Evolutionary conservation across 306 rosid species (phyloP).

Genomic region (Astragalus membranaceus): DNA sequence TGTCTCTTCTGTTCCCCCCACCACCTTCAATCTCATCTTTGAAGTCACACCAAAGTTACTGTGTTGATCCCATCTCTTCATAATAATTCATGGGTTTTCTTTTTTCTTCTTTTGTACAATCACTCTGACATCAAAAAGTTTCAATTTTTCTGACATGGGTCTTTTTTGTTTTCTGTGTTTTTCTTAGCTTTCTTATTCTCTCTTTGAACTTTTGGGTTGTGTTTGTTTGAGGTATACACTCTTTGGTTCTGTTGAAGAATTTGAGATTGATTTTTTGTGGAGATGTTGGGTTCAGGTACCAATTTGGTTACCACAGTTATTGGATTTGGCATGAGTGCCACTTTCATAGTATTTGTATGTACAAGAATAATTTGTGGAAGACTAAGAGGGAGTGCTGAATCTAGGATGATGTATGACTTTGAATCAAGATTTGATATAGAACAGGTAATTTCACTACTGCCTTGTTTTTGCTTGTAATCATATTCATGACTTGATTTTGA

Average conservation of each 20-base stretch:
- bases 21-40: slow-evolving; percentile 28
- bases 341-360: slow-evolving; percentile 89
- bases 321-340: slow-evolving; percentile 96
- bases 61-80: neutral
- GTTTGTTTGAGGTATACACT: neutral
- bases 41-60: too few species aligned
- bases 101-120: neutral
- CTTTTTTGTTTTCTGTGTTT: neutral
- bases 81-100: neutral
- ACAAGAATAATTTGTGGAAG: slow-evolving; percentile 93
- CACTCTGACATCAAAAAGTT: slow-evolving; percentile 7
- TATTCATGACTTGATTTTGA: neutral
- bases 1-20: slow-evolving; percentile 15
- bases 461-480: neutral
- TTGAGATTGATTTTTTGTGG: slow-evolving; percentile 8
- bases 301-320: slow-evolving; percentile 78
- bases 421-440: slow-evolving; percentile 71
- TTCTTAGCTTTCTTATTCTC: neutral
- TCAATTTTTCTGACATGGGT: slow-evolving; percentile 41
- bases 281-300: slow-evolving; percentile 62
- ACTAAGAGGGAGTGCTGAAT: slow-evolving; percentile 46
- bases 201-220: slow-evolving; percentile 14
- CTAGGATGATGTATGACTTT: slow-evolving; percentile 63
- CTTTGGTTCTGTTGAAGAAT: neutral
- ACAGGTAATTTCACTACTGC: slow-evolving; percentile 45